phyloP scores from a whole-genome alignment of 345 rosid genomes.

The Arabis hirsuta region DNA sequence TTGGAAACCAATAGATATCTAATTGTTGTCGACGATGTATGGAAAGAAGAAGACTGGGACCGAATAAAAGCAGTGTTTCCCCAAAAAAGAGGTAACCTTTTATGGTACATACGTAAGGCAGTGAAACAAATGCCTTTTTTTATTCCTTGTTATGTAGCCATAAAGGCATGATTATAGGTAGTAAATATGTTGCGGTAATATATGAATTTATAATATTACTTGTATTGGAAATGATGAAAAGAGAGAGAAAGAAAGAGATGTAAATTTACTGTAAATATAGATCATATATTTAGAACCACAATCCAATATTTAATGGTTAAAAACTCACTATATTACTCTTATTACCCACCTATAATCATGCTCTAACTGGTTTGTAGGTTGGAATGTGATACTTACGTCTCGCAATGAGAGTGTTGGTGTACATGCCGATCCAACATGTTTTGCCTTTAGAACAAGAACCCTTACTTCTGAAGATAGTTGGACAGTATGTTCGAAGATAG shows the following conservation, averaged over 20 bases:
- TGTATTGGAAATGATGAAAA: too few relatives aligned
- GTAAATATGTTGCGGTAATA: too few relatives aligned
- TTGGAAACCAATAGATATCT: slow-evolving; percentile 40
- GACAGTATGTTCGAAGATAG: slow-evolving; percentile 46
- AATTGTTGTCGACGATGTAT: slow-evolving; percentile 51
- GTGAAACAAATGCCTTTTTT: neutral
- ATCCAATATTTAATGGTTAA: too few relatives aligned
- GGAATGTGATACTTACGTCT: slow-evolving; percentile 51
- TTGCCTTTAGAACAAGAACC: neutral
- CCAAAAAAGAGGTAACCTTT: neutral
- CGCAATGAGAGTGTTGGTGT: slow-evolving; percentile 41
- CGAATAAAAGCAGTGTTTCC: slow-evolving; percentile 42
- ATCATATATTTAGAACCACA: too few relatives aligned
- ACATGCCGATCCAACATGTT: slow-evolving; percentile 24
- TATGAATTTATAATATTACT: too few relatives aligned
- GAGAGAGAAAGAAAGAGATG: too few relatives aligned
- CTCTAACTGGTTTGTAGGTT: slow-evolving; percentile 5
- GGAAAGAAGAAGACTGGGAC: slow-evolving; percentile 48
- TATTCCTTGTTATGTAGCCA: too few relatives aligned
- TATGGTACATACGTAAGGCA: neutral
- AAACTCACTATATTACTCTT: too few relatives aligned
- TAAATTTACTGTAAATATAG: too few relatives aligned
- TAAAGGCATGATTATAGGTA: too few relatives aligned
- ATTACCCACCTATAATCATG: too few relatives aligned
- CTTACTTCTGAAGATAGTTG: slow-evolving; percentile 43